Evolutionary conservation across 495 filamentous ascomycete genomes (phyloP).

Genomic region (Staphylotrichum tortipilum): DNA sequence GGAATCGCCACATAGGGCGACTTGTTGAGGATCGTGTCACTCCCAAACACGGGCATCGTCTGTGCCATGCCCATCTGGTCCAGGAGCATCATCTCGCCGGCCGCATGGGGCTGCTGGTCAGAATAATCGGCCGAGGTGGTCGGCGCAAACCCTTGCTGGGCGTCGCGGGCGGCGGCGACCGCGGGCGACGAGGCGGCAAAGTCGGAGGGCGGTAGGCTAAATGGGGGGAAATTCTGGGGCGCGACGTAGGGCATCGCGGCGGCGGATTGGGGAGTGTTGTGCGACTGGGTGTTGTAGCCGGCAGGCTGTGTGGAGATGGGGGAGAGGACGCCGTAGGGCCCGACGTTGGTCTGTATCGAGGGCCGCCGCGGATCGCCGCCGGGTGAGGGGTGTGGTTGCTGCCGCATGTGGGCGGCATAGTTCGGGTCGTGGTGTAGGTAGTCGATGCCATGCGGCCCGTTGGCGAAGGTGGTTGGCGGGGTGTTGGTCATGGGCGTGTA

Average conservation of each 20-base stretch:
- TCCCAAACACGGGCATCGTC: slow-evolving; percentile 76
- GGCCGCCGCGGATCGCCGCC: slow-evolving; percentile 34
- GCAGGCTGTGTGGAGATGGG: slow-evolving; percentile 41
- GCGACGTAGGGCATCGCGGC: slow-evolving; percentile 35
- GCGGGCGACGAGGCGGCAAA: slow-evolving; percentile 32
- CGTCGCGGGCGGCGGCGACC: slow-evolving; percentile 15
- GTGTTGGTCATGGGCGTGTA: slow-evolving; percentile 43
- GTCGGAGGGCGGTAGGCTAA: slow-evolving; percentile 48
- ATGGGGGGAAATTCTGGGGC: slow-evolving; percentile 46
- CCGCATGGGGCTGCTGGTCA: slow-evolving; percentile 38
- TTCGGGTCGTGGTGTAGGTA: slow-evolving; percentile 38
- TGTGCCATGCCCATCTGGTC: slow-evolving; percentile 59
- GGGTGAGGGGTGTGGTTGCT: slow-evolving; percentile 36
- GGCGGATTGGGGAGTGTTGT: slow-evolving; percentile 36
- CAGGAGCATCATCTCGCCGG: slow-evolving; percentile 48
- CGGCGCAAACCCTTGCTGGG: slow-evolving; percentile 29
- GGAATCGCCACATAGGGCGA: slow-evolving; percentile 79
- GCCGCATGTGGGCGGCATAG: slow-evolving; percentile 29
- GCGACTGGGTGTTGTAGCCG: slow-evolving; percentile 39
- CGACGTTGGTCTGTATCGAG: slow-evolving; percentile 37
- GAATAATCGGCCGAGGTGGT: slow-evolving; percentile 35
- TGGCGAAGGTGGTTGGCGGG: slow-evolving; percentile 37
- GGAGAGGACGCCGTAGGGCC: slow-evolving; percentile 40
- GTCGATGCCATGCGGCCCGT: slow-evolving; percentile 33
- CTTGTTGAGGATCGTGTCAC: slow-evolving; percentile 64